These are phyloP conservation scores for Aspergillus quadricinctus DNA, from an alignment of 2,329 filamentous ascomycete species.

Conservation along the genomic window DNA sequence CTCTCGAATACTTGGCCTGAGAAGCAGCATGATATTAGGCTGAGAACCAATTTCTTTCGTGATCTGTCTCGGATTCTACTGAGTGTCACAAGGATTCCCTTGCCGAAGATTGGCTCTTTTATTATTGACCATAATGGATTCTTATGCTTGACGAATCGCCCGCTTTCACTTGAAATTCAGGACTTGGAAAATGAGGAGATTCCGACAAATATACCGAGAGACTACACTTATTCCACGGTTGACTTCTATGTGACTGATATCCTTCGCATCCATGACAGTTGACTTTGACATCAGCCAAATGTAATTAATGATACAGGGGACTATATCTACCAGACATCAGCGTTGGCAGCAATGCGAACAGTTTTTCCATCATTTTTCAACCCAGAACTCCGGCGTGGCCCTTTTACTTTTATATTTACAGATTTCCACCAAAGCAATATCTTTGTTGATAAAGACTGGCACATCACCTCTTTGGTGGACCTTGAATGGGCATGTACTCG, in stretches of 20 bases:
- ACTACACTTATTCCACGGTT: slow-evolving; percentile 6
- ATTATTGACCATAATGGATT: slow-evolving; percentile 25
- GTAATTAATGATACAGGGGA: slow-evolving; percentile 13
- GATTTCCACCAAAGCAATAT: slow-evolving; percentile 37
- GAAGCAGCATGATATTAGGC: slow-evolving; percentile 6
- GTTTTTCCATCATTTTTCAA: slow-evolving; percentile 22
- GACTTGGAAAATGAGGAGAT: slow-evolving; percentile 8
- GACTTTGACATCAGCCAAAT: slow-evolving; percentile 21
- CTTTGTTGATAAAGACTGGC: slow-evolving; percentile 18
- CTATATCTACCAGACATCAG: slow-evolving; percentile 16
- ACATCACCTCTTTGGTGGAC: slow-evolving; percentile 16
- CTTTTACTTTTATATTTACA: slow-evolving; percentile 34
- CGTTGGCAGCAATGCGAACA: slow-evolving; percentile 25
- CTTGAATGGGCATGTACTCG: slow-evolving; percentile 17
- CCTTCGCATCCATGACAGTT: slow-evolving; percentile 7
- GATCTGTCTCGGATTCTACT: slow-evolving; percentile 15
- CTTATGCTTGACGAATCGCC: slow-evolving; percentile 14
- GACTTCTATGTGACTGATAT: slow-evolving; percentile 8
- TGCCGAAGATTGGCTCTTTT: slow-evolving; percentile 33
- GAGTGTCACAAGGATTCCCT: slow-evolving; percentile 14
- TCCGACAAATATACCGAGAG: slow-evolving; percentile 1
- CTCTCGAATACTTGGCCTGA: slow-evolving; percentile 21
- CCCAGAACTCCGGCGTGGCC: slow-evolving; percentile 29
- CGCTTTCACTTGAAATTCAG: slow-evolving; percentile 11
- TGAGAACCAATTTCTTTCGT: slow-evolving; percentile 18